A percentile compares a stretch with the other conserved stretches of the same genome.
phyloP scores from a whole-genome alignment of 352 stramenopile genomes.

The Phytopythium ostracodes region DNA sequence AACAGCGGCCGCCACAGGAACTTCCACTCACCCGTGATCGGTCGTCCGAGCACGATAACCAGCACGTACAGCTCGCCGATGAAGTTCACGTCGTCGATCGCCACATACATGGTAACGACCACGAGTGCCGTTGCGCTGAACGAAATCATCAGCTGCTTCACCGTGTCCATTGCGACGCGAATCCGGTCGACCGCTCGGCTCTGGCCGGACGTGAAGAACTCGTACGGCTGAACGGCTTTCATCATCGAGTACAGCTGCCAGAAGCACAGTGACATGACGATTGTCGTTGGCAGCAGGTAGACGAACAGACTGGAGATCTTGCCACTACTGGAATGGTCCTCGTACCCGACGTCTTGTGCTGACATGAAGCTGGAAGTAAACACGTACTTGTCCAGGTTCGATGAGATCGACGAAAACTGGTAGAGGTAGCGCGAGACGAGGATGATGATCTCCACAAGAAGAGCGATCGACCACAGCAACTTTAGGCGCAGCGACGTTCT shows the following conservation, averaged over 20 bases:
- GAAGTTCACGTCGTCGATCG: constrained; percentile 56
- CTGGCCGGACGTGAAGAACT: constrained; percentile 56
- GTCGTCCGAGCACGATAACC: constrained; percentile 47
- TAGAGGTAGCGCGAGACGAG: constrained; percentile 74
- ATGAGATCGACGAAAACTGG: constrained; percentile 70
- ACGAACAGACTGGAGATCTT: constrained; percentile 71
- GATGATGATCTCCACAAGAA: constrained; percentile 66
- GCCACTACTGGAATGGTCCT: constrained; percentile 54
- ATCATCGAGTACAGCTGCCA: constrained; percentile 81
- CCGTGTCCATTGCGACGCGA: constrained; percentile 45
- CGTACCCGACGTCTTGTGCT: constrained; percentile 66
- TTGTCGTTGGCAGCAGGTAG: constrained; percentile 68
- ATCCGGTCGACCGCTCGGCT: constrained; percentile 49
- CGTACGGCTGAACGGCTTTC: constrained; percentile 54
- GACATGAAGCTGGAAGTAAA: constrained; percentile 73
- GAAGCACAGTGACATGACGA: constrained; percentile 73
- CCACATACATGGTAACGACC: constrained; percentile 66
- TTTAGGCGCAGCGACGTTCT: constrained; percentile 69
- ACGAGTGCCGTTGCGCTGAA: constrained; percentile 67
- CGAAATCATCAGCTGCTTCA: constrained; percentile 61
- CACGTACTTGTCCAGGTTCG: constrained; percentile 57
- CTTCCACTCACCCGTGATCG: constrained; percentile 55
- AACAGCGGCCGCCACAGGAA: constrained; percentile 78
- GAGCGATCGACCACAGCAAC: constrained; percentile 69
- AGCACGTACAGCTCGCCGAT: constrained; percentile 67